phyloP scores from a whole-genome alignment of 805 yeast genomes.

The Blastobotrys chiropterorum region DNA sequence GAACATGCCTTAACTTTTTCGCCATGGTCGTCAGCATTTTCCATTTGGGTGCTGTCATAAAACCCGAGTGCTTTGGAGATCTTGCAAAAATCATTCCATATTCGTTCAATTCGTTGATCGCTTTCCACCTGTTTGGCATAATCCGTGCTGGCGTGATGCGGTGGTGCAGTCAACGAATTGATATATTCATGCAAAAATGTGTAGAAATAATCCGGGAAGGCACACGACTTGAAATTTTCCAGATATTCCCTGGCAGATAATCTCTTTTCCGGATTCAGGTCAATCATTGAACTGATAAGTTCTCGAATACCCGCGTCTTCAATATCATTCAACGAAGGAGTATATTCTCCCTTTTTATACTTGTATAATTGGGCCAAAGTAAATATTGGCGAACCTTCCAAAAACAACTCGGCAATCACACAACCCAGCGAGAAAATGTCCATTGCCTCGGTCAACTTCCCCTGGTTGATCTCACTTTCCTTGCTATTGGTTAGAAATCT shows the following conservation, averaged over 20 bases:
- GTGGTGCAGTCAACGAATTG: slow-evolving; percentile 33
- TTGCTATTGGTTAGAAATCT: slow-evolving; percentile 43
- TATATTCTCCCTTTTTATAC: slow-evolving; percentile 62
- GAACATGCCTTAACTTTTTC: neutral
- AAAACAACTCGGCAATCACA: slow-evolving; percentile 79
- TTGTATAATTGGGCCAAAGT: slow-evolving; percentile 82
- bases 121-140: slow-evolving; percentile 34
- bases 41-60: neutral
- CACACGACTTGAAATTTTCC: slow-evolving; percentile 38
- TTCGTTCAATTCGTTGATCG: slow-evolving; percentile 51
- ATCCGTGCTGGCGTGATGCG: slow-evolving; percentile 17
- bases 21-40: neutral
- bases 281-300: slow-evolving; percentile 58
- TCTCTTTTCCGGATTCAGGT: slow-evolving; percentile 56
- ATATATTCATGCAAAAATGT: slow-evolving; percentile 63
- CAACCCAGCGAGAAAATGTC: slow-evolving; percentile 62
- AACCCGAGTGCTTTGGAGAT: slow-evolving; percentile 29
- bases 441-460: slow-evolving; percentile 51
- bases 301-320: slow-evolving; percentile 45
- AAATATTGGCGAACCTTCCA: slow-evolving; percentile 83
- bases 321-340: slow-evolving; percentile 56
- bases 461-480: slow-evolving; percentile 21
- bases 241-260: slow-evolving; percentile 50
- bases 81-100: slow-evolving; percentile 54
- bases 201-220: slow-evolving; percentile 68